Percentiles rank a stretch among this genome's conserved stretches.
Evolutionary conservation across 2,329 filamentous ascomycete species (phyloP).

Genomic region (Chaetomium globosum): DNA sequence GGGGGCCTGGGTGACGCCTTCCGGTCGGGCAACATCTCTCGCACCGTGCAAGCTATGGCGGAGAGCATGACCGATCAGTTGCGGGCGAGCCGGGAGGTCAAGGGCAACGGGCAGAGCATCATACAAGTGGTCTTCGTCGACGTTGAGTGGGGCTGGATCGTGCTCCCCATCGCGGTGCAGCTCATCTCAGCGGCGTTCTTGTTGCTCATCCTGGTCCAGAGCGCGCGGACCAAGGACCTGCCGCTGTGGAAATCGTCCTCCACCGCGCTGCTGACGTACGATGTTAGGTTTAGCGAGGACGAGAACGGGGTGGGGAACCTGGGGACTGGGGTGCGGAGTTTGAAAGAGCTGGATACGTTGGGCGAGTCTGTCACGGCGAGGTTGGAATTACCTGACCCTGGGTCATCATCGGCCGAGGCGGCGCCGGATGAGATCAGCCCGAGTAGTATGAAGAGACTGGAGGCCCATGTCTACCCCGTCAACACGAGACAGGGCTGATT

Average conservation of each 20-base stretch:
- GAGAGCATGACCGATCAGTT: constrained; percentile 33
- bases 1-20: constrained; percentile 26
- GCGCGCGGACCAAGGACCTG: constrained; percentile 14
- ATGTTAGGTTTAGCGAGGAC: constrained; percentile 17
- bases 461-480: background rate
- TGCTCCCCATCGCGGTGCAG: constrained; percentile 21
- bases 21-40: constrained; percentile 11
- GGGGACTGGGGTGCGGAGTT: constrained; percentile 17
- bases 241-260: constrained; percentile 26
- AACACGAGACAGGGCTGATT: background rate
- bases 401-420: background rate
- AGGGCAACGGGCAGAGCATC: constrained; percentile 33
- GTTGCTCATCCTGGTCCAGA: constrained; percentile 12
- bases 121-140: constrained; percentile 23
- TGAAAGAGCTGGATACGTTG: constrained; percentile 15
- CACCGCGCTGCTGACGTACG: constrained; percentile 19
- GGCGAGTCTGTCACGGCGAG: constrained; percentile 7
- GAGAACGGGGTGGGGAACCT: constrained; percentile 10
- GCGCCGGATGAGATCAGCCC: background rate
- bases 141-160: constrained; percentile 24
- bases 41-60: constrained; percentile 20
- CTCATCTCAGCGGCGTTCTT: constrained; percentile 17
- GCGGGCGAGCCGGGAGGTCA: constrained; percentile 23
- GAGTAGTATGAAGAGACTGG: background rate
- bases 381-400: constrained; percentile 10